Evolutionary conservation across 1,284 basidiomycete species (phyloP).

Genomic region (Ganoderma meredithae): DNA sequence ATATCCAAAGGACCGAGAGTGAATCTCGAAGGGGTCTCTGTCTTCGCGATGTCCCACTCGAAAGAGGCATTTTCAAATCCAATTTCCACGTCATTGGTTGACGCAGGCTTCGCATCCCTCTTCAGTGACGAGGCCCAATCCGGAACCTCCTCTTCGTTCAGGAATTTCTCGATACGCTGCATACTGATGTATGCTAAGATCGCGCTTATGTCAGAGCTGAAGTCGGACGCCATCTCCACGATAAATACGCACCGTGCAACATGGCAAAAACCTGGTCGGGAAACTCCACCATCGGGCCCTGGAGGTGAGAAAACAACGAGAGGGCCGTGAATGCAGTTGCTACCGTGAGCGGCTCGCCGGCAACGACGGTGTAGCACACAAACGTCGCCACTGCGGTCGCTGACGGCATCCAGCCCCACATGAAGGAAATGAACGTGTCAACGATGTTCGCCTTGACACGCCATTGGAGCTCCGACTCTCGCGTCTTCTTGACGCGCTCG

Average conservation of each 20-base stretch:
- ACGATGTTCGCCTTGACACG: constrained; percentile 70
- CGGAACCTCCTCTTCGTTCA: constrained; percentile 69
- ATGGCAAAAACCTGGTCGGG: constrained; percentile 70
- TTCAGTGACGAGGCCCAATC: constrained; percentile 70
- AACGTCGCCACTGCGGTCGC: constrained; percentile 70
- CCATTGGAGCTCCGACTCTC: constrained; percentile 68
- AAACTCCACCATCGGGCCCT: constrained; percentile 68
- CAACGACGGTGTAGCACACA: constrained; percentile 69
- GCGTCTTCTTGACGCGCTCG: constrained; percentile 52
- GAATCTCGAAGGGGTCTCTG: constrained; percentile 48
- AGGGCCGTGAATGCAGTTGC: constrained; percentile 75
- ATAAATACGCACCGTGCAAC: constrained; percentile 56
- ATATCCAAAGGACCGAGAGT: constrained; percentile 66
- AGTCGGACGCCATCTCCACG: background rate
- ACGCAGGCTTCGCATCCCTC: constrained; percentile 24
- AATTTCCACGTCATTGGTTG: constrained; percentile 41
- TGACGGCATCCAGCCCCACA: constrained; percentile 78
- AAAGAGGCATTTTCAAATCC: constrained; percentile 65
- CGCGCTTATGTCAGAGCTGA: constrained; percentile 15
- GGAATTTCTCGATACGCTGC: constrained; percentile 71
- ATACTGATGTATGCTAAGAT: constrained; percentile 69
- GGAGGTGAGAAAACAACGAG: constrained; percentile 69
- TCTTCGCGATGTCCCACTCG: constrained; percentile 57
- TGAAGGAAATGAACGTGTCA: constrained; percentile 64
- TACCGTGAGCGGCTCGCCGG: constrained; percentile 64